Evolutionary conservation across 2,329 filamentous ascomycete species (phyloP).

Genomic region (Stagonosporopsis tanaceti): DNA sequence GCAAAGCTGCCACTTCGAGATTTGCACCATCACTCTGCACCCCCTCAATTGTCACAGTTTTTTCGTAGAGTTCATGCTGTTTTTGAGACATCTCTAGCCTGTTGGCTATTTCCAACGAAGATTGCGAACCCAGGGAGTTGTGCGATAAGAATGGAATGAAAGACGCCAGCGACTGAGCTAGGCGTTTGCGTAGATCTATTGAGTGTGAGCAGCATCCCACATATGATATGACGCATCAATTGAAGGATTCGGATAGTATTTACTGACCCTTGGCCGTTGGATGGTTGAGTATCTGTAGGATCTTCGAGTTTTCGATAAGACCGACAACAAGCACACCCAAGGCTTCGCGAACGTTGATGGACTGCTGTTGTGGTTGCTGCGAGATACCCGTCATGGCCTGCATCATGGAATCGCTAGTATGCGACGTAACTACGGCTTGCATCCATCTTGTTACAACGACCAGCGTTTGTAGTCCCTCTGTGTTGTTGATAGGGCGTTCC

Average conservation of each 20-base stretch:
- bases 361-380: slow-evolving; percentile 62
- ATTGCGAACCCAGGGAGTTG: slow-evolving; percentile 59
- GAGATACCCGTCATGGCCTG: slow-evolving; percentile 51
- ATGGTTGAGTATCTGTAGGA: slow-evolving; percentile 63
- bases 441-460: slow-evolving; percentile 48
- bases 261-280: slow-evolving; percentile 61
- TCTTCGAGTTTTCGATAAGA: slow-evolving; percentile 66
- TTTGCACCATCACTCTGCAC: slow-evolving; percentile 49
- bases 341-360: slow-evolving; percentile 69
- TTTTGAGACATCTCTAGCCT: slow-evolving; percentile 51
- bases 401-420: slow-evolving; percentile 50
- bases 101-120: slow-evolving; percentile 58
- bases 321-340: slow-evolving; percentile 70
- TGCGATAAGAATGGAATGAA: slow-evolving; percentile 60
- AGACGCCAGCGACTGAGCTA: slow-evolving; percentile 43
- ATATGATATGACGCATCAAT: background rate
- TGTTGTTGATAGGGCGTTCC: slow-evolving; percentile 43
- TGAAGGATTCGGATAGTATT: background rate
- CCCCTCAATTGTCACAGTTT: slow-evolving; percentile 55
- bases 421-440: slow-evolving; percentile 50
- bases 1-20: slow-evolving; percentile 55
- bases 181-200: slow-evolving; percentile 43
- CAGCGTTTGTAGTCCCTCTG: slow-evolving; percentile 43
- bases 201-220: slow-evolving; percentile 18
- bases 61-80: slow-evolving; percentile 53